Evolutionary conservation across 2,329 filamentous ascomycete species (phyloP).

Genomic region (Seiridium cupressi): DNA sequence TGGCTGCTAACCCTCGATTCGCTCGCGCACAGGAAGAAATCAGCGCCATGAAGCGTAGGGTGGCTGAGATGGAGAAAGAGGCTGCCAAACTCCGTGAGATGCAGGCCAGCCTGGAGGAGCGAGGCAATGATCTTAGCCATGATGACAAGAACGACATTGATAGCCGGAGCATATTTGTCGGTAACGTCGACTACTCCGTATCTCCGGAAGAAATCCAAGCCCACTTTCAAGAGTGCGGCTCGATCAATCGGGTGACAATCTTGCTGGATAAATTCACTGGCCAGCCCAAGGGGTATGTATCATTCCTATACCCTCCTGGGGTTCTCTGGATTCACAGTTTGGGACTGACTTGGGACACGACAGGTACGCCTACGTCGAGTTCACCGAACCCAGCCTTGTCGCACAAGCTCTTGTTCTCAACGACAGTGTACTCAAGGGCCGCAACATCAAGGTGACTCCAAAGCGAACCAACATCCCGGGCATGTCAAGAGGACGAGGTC

Average conservation of each 20-base stretch:
- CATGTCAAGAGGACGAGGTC: constrained; percentile 75
- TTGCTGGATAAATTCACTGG: constrained; percentile 97
- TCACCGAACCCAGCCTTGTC: constrained; percentile 89
- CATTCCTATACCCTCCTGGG: not conserved
- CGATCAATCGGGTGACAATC: constrained; percentile 97
- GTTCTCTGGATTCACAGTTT: constrained; percentile 2
- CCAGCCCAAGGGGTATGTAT: constrained; percentile 91
- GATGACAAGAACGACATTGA: constrained; percentile 97
- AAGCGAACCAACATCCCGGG: constrained; percentile 97
- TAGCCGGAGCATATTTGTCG: constrained; percentile 93
- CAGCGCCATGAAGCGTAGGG: constrained; percentile 80
- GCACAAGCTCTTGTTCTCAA: constrained; percentile 93
- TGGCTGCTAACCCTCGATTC: constrained; percentile 19
- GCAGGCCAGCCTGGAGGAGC: constrained; percentile 82
- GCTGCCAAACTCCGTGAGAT: constrained; percentile 83
- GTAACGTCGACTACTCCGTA: constrained; percentile 96
- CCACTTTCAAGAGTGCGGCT: constrained; percentile 95
- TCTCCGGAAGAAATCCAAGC: constrained; percentile 97
- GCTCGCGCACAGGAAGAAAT: constrained; percentile 65
- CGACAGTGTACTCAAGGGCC: constrained; percentile 91
- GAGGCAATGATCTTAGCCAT: constrained; percentile 70
- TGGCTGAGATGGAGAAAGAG: constrained; percentile 89
- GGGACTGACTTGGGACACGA: not conserved
- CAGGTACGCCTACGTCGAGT: constrained; percentile 98
- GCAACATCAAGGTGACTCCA: constrained; percentile 90